Percentiles rank a stretch among this genome's conserved stretches.
These are phyloP conservation scores for Rhinocladiella similis DNA, from an alignment of 2,329 filamentous ascomycete species.

Conservation along the genomic window DNA sequence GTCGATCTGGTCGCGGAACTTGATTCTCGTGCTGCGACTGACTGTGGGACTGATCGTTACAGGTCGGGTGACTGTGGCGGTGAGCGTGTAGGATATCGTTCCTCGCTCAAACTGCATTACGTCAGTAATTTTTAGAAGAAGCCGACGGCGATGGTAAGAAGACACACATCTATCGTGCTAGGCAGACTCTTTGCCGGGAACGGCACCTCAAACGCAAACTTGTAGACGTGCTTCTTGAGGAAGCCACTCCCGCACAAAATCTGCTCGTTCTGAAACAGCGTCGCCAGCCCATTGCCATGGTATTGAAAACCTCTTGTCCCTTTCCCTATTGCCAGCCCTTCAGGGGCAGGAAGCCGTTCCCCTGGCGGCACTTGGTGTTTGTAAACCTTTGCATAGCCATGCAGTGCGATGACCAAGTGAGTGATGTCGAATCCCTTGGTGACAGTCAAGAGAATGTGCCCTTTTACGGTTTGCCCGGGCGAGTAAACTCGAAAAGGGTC, in stretches of 20 bases:
- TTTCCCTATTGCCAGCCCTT: conserved; percentile 55
- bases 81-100: conserved; percentile 87
- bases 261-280: conserved; percentile 65
- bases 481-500: conserved; percentile 64
- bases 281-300: conserved; percentile 64
- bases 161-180: conserved; percentile 86
- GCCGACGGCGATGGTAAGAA: conserved; percentile 14
- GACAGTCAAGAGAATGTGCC: conserved; percentile 60
- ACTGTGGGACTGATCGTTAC: conserved; percentile 79
- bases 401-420: conserved; percentile 62
- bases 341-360: conserved; percentile 51
- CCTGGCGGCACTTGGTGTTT: conserved; percentile 60
- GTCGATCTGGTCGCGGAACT: conserved; percentile 79
- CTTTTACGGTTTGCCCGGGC: conserved; percentile 63
- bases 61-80: conserved; percentile 83
- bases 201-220: conserved; percentile 64
- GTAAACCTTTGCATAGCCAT: conserved; percentile 66
- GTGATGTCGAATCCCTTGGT: conserved; percentile 62
- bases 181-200: conserved; percentile 62
- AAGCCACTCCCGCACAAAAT: conserved; percentile 65
- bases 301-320: conserved; percentile 56
- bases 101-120: conserved; percentile 82
- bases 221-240: conserved; percentile 63
- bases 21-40: conserved; percentile 78
- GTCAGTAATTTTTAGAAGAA: conserved; percentile 26